Percentiles rank a stretch among this genome's conserved stretches.
These are phyloP conservation scores for Tetrahymena elliotti DNA, from an alignment of 73 alveolate genomes.

Conservation along the genomic window DNA sequence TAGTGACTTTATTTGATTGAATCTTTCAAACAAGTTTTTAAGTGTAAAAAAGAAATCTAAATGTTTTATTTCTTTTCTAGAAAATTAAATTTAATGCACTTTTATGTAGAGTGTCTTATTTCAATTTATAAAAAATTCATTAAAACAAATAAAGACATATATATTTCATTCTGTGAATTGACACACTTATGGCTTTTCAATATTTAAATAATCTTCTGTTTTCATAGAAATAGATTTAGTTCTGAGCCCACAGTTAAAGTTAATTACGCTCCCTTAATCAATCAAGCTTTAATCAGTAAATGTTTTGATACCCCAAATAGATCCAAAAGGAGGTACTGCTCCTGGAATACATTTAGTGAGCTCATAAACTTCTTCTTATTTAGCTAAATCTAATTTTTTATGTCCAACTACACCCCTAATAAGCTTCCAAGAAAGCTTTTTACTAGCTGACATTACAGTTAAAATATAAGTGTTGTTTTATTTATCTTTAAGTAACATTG, in stretches of 20 bases:
- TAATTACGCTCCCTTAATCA: slow-evolving; percentile 80
- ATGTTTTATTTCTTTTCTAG: not conserved
- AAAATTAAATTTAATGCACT: not conserved
- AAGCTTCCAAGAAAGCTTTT: slow-evolving; percentile 71
- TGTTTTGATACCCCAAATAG: slow-evolving; percentile 73
- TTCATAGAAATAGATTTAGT: slow-evolving; percentile 80
- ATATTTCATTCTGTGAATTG: slow-evolving; percentile 50
- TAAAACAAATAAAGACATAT: not conserved
- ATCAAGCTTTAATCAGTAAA: slow-evolving; percentile 70
- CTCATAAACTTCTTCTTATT: slow-evolving; percentile 77
- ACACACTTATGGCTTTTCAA: slow-evolving; percentile 85
- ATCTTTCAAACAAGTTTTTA: not conserved
- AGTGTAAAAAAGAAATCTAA: not conserved
- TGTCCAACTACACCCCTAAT: slow-evolving; percentile 74
- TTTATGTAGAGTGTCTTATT: not conserved
- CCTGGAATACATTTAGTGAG: slow-evolving; percentile 91
- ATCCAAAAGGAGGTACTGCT: slow-evolving; percentile 99
- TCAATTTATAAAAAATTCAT: not conserved
- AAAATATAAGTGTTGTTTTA: slow-evolving; percentile 60
- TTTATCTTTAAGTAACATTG: slow-evolving; percentile 84
- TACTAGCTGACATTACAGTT: slow-evolving; percentile 93
- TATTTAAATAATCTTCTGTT: slow-evolving; percentile 71
- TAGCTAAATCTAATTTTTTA: slow-evolving; percentile 87
- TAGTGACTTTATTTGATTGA: too few relatives aligned
- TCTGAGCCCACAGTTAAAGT: slow-evolving; percentile 93